Conservation (phyloP, 331 rosid genomes). For the Saraca asoca region DNA sequence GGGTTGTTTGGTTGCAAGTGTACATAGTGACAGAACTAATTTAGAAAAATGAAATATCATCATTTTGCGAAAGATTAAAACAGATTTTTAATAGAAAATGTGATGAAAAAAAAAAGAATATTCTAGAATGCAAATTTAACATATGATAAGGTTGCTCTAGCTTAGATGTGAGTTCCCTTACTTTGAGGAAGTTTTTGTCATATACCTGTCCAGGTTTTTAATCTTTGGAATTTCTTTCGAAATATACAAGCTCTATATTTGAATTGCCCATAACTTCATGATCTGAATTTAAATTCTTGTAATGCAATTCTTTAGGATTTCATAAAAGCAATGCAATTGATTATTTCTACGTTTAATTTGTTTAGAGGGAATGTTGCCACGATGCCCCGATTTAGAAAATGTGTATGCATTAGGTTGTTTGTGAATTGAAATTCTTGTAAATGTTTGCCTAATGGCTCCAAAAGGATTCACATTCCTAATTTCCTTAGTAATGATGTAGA, state of each 20-base stretch:
- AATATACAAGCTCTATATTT: slow-evolving; percentile 76
- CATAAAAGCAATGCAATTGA: slow-evolving; percentile 4
- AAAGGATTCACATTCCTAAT: too few species aligned
- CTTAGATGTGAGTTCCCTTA: slow-evolving; percentile 69
- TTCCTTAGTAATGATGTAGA: too few species aligned
- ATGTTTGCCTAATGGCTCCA: too few species aligned
- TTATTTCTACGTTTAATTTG: slow-evolving; percentile 15
- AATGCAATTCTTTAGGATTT: neutral
- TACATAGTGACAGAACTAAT: too few species aligned
- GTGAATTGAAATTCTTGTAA: too few species aligned
- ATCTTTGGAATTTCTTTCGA: slow-evolving; percentile 34
- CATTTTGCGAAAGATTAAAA: too few species aligned
- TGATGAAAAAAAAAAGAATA: too few species aligned
- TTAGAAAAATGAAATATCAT: too few species aligned
- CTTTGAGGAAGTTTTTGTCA: slow-evolving; percentile 12
- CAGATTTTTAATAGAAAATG: too few species aligned
- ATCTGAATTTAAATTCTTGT: slow-evolving; percentile 87
- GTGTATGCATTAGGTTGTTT: slow-evolving; percentile 94
- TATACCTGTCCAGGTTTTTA: slow-evolving; percentile 19
- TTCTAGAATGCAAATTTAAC: too few species aligned
- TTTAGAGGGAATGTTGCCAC: slow-evolving; percentile 80
- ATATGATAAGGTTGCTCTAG: slow-evolving; percentile 97
- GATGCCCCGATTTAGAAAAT: slow-evolving; percentile 68
- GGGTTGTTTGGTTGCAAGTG: too few species aligned
- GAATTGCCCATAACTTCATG: slow-evolving; percentile 78